These are phyloP conservation scores for Geotrichum candidum DNA, from an alignment of 1,139 yeast genomes.

Conservation along the genomic window DNA sequence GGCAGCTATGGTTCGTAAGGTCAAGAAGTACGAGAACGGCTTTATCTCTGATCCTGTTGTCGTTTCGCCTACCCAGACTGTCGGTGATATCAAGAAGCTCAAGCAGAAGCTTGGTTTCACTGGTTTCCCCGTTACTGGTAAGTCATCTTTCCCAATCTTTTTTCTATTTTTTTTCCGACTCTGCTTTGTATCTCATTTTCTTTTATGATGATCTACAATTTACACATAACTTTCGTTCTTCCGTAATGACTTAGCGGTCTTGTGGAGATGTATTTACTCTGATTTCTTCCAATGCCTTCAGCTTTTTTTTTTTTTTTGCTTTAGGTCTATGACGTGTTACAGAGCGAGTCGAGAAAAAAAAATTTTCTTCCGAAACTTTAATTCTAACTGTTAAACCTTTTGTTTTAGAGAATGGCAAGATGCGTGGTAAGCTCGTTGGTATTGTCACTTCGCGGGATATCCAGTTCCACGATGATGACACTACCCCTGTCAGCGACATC, in stretches of 20 bases:
- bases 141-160: slow-evolving; percentile 40
- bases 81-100: slow-evolving; percentile 72
- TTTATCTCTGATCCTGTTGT: slow-evolving; percentile 93
- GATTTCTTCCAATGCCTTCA: slow-evolving; percentile 27
- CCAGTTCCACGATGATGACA: slow-evolving; percentile 80
- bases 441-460: slow-evolving; percentile 95
- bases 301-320: neutral
- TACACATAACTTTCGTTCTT: slow-evolving; percentile 97
- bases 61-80: slow-evolving; percentile 66
- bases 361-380: slow-evolving; percentile 7
- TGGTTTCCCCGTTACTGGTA: slow-evolving; percentile 99
- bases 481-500: slow-evolving; percentile 59
- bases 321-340: neutral
- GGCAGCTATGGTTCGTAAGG: slow-evolving; percentile 96
- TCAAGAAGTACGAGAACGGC: slow-evolving; percentile 94
- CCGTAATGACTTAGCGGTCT: slow-evolving; percentile 97
- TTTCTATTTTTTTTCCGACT: slow-evolving; percentile 1
- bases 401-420: slow-evolving; percentile 64
- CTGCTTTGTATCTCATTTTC: slow-evolving; percentile 2
- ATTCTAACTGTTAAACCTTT: slow-evolving; percentile 2
- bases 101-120: slow-evolving; percentile 79
- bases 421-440: slow-evolving; percentile 88
- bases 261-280: slow-evolving; percentile 62
- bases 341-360: neutral
- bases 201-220: slow-evolving; percentile 30